A percentile compares a stretch with the other conserved stretches of the same genome.
These are phyloP conservation scores for Plantago lanceolata DNA, from an alignment of 305 asterid genomes.

Conservation along the genomic window DNA sequence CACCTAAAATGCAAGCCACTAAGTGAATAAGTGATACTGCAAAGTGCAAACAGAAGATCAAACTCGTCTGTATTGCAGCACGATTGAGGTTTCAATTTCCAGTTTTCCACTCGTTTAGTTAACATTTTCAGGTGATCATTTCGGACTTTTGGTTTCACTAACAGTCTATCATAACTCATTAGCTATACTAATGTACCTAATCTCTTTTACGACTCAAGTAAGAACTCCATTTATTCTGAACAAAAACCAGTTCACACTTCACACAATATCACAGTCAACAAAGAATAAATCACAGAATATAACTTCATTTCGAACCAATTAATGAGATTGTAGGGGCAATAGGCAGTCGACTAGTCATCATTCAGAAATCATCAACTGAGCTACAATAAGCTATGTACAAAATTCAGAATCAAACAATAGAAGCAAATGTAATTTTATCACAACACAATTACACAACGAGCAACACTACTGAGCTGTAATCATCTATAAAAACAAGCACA, in stretches of 20 bases:
- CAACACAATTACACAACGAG: too few relatives aligned
- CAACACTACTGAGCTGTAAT: too few relatives aligned
- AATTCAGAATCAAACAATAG: too few relatives aligned
- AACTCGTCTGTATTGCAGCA: not conserved
- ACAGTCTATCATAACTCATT: too few relatives aligned
- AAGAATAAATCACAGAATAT: not conserved
- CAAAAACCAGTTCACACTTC: not conserved
- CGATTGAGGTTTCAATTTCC: not conserved
- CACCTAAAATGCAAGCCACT: not conserved
- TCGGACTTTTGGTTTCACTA: not conserved
- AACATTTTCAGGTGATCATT: not conserved
- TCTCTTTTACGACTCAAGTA: not conserved
- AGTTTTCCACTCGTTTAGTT: not conserved
- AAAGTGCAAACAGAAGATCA: not conserved
- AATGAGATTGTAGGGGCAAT: too few relatives aligned
- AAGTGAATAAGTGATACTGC: constrained; percentile 7
- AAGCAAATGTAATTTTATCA: too few relatives aligned
- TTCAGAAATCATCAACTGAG: too few relatives aligned
- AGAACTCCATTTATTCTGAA: not conserved
- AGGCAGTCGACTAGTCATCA: too few relatives aligned
- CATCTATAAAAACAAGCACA: not conserved
- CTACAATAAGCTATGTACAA: too few relatives aligned
- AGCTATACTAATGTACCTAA: too few relatives aligned
- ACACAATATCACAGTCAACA: not conserved
- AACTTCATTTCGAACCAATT: too few relatives aligned